Evolutionary conservation across 495 filamentous ascomycete genomes (phyloP), one percentile per base, ranked within the genome.

Genomic region (Xylaria sp.): DNA sequence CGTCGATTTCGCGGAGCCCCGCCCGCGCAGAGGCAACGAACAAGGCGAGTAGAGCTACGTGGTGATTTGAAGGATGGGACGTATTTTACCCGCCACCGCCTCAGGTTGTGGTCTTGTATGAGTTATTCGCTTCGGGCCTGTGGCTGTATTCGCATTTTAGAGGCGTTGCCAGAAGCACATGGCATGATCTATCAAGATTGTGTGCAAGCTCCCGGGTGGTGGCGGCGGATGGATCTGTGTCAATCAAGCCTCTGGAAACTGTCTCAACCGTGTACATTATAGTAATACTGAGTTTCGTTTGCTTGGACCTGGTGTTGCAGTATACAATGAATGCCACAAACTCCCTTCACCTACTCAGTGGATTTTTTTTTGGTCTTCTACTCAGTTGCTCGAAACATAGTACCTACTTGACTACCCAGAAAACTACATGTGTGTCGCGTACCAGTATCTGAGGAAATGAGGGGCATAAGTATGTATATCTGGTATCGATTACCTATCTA

Each of bases 1-100:
- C 37, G 68, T 97, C 8, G 91, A 93, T 77, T 97, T 78, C 81
- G 84, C 86, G 1, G 26, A 29, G 26, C 12, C 8, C 14, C 52
- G 52, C 48, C 3, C 3, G 7, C 1, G 50, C n/a, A 21, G 24
- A 1, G 50, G 17, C 50, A 48, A 8, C 29, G n/a, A n/a, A n/a
- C n/a, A n/a, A n/a, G n/a, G n/a, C 35, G 41, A 33, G 35, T 58
- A 44, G 33, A 46, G 31, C 4, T 21, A 17, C 15, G 31, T 15
- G 31, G 29, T 61, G 5, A 11, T 33, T n/a, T 48, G n/a, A 43
- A 35, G 8, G 35, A 46, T 31, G 21, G 26, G 24, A 35, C 21
- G 35, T n/a, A 31, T 61, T 41, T 29, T 35, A 61, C 40, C 53
- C 26, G 6, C 66, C 43, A 24, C 19, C 29, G 6, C 57, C 41